Conservation (phyloP, 2,329 filamentous ascomycete species). For the Elsinoe perseae region DNA sequence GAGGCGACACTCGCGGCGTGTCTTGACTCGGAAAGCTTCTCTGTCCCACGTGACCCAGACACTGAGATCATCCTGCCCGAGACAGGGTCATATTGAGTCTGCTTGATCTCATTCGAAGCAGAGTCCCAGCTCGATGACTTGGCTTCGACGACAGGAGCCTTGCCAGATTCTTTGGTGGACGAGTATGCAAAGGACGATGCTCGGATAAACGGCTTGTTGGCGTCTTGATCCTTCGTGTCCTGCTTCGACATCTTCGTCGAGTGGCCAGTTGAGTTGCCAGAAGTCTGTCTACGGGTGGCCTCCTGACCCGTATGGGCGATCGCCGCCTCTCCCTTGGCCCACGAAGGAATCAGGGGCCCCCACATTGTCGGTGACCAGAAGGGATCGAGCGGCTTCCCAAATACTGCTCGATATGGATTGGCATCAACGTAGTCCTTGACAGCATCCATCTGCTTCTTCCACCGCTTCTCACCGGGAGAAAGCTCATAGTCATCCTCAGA, state of each 20-base stretch:
- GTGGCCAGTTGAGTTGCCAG: background rate
- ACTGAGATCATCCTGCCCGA: constrained; percentile 30
- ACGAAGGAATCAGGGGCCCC: constrained; percentile 23
- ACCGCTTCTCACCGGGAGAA: constrained; percentile 25
- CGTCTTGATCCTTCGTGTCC: background rate
- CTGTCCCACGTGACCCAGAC: background rate
- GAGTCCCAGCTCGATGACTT: constrained; percentile 28
- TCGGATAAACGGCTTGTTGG: background rate
- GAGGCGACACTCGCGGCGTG: background rate
- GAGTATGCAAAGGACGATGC: constrained; percentile 15
- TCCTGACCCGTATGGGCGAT: background rate
- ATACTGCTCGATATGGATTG: constrained; percentile 38
- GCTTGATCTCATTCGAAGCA: constrained; percentile 23
- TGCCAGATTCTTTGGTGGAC: constrained; percentile 15
- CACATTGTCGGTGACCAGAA: constrained; percentile 26
- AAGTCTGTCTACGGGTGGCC: background rate
- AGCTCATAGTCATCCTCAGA: constrained; percentile 24
- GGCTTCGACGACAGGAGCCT: constrained; percentile 14
- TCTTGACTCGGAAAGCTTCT: background rate
- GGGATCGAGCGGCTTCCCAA: constrained; percentile 33
- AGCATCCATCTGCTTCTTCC: constrained; percentile 29
- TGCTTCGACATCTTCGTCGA: background rate
- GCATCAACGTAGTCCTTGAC: constrained; percentile 31
- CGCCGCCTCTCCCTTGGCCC: constrained; percentile 16
- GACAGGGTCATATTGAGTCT: constrained; percentile 33